Base-by-base conservation (phyloP, 768 basidiomycete species). In the Dendrothele bispora region DNA sequence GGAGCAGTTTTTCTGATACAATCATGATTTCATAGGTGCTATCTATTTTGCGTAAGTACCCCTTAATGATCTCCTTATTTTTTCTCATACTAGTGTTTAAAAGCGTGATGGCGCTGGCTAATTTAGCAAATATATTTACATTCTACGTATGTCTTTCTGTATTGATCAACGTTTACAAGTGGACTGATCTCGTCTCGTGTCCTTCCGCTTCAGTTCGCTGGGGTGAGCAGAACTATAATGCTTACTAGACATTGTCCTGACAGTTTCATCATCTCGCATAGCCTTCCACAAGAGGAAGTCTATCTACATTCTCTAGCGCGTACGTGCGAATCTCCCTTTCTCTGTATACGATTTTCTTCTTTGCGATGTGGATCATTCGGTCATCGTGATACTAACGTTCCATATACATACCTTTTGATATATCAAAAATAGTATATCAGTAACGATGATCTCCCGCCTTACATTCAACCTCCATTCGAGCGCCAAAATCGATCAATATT, bases 391-490 rank as follows among this genome's bases (percentile, higher is more conserved):
- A n/a, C n/a, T n/a, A n/a, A n/a, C n/a, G n/a, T n/a, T n/a, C n/a
- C n/a, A n/a, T n/a, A n/a, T n/a, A n/a, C n/a, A n/a, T n/a, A n/a
- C n/a, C n/a, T n/a, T n/a, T n/a, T n/a, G n/a, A n/a, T n/a, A n/a
- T n/a, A n/a, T n/a, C n/a, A n/a, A n/a, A n/a, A n/a, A n/a, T n/a
- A 79, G 78, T 52, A 64, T 79, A 11, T 76, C 79, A 4, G 67
- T 79, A 7, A 73, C 70, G 1, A 68, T 80, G 70, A 72, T 80
- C 64, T 79, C 77, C 11, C 77, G 78, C 10, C 69, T 82, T 1
- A 77, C 80, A 69, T 70, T 81, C 32, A 80, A 82, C 57, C 67
- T 81, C 5, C 73, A 80, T n/a, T n/a, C n/a, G n/a, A n/a, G n/a
- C n/a, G n/a, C n/a, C n/a, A n/a, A n/a, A n/a, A n/a, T n/a, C n/a